Evolutionary conservation across 202 grass and related monocot species (phyloP).

Genomic region (Setaria italica): DNA sequence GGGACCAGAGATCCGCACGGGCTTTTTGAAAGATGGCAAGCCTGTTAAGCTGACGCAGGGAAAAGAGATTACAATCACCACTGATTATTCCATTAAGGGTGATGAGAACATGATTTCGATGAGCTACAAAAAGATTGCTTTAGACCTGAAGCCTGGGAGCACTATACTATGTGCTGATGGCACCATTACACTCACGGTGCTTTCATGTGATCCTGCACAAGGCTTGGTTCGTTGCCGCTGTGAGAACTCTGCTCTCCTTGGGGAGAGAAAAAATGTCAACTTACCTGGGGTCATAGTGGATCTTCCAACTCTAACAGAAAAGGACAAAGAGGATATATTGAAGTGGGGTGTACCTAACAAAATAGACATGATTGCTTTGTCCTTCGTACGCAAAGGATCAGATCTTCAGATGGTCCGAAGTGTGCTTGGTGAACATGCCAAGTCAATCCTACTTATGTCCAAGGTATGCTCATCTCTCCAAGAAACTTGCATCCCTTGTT

Average conservation of each 20-base stretch:
- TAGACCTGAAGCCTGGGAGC: conserved; percentile 68
- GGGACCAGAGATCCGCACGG: conserved; percentile 90
- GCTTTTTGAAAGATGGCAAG: conserved; percentile 75
- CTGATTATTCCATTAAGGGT: conserved; percentile 71
- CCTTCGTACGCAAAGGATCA: conserved; percentile 85
- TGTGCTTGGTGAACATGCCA: conserved; percentile 75
- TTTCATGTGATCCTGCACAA: conserved; percentile 66
- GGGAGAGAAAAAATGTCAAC: conserved; percentile 91
- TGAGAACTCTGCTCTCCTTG: conserved; percentile 76
- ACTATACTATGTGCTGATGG: conserved; percentile 77
- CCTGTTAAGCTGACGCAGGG: conserved; percentile 61
- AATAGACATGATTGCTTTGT: conserved; percentile 89
- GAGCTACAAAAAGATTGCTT: conserved; percentile 77
- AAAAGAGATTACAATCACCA: conserved; percentile 75
- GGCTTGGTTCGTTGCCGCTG: conserved; percentile 66
- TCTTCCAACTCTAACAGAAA: conserved; percentile 82
- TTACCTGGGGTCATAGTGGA: conserved; percentile 84
- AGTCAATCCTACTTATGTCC: conserved; percentile 81
- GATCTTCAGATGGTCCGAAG: conserved; percentile 75
- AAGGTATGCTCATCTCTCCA: conserved; percentile 58
- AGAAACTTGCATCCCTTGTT: not conserved
- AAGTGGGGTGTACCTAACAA: conserved; percentile 84
- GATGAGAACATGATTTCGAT: conserved; percentile 80
- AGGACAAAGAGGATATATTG: conserved; percentile 85
- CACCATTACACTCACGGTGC: conserved; percentile 76